Base-by-base conservation (phyloP, 78 protist genomes). In the Dictyostelium citrinum region DNA sequence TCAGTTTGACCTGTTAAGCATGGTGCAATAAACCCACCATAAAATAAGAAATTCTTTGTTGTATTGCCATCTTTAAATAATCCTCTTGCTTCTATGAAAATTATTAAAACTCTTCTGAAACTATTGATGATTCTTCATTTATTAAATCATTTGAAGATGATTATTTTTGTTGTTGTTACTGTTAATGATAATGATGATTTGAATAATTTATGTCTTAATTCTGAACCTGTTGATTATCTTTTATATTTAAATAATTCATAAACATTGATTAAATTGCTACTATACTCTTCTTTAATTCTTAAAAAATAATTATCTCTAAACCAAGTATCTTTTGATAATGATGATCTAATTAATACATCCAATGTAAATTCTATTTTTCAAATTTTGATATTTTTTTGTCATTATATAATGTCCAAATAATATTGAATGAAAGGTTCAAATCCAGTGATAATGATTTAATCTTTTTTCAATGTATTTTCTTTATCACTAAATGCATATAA, bases 161-260 rank as follows among this genome's bases (percentile, higher is more conserved):
- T n/a, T n/a, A 16, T 27, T 74, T 49, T 1, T 12, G 1, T 24
- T n/a, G 17, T n/a, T n/a, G n/a, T n/a, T n/a, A n/a, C n/a, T n/a
- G n/a, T n/a, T n/a, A n/a, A n/a, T n/a, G n/a, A n/a, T n/a, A n/a
- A n/a, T n/a, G n/a, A n/a, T 6, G 82, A 35, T 45, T n/a, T 33
- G 3, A 51, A 6, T 78, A 51, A 43, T 10, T 1, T 9, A 20
- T 55, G 64, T 37, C 16, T 49, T 5, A 10, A 1, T 29, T 43
- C 35, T 31, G 29, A n/a, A 14, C n/a, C 55, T 0, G 14, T 24
- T 74, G 82, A 81, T 12, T 43, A 24, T 33, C 12, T 9, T 31
- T 83, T 84, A n/a, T 14, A 35, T 39, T 35, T 84, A 33, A 84
- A 84, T 33, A n/a, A 55, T 37, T 84, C 46, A 49, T 74, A 84